These are phyloP conservation scores for Trichosporon sp. DNA, from an alignment of 1,284 basidiomycete genomes.

Conservation along the genomic window DNA sequence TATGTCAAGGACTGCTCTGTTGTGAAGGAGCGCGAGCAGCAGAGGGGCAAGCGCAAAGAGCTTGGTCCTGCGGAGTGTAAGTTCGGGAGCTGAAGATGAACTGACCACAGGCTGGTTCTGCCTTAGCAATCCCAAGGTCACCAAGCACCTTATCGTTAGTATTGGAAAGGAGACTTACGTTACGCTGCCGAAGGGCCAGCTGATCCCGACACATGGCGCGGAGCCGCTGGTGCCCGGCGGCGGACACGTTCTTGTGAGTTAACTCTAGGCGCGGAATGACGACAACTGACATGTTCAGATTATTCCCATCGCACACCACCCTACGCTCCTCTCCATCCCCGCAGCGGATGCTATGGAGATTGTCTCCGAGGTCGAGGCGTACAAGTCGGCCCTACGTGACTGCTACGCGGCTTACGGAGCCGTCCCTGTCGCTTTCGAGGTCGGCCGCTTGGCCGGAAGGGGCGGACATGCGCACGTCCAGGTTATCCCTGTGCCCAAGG, in stretches of 20 bases:
- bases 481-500: slow-evolving; percentile 69
- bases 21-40: slow-evolving; percentile 52
- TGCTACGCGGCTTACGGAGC: slow-evolving; percentile 67
- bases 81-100: neutral
- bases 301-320: slow-evolving; percentile 69
- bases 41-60: slow-evolving; percentile 43
- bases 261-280: neutral
- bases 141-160: slow-evolving; percentile 88
- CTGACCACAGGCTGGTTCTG: slow-evolving; percentile 77
- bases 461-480: slow-evolving; percentile 94
- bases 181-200: slow-evolving; percentile 86
- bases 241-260: slow-evolving; percentile 70
- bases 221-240: slow-evolving; percentile 70
- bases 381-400: slow-evolving; percentile 66
- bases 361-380: slow-evolving; percentile 71
- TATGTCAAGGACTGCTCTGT: slow-evolving; percentile 77
- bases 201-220: slow-evolving; percentile 62
- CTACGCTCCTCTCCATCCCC: slow-evolving; percentile 63
- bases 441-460: slow-evolving; percentile 71
- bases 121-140: slow-evolving; percentile 77
- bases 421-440: slow-evolving; percentile 74
- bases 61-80: slow-evolving; percentile 58
- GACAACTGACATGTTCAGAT: slow-evolving; percentile 50
- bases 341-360: slow-evolving; percentile 68
- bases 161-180: slow-evolving; percentile 90